Evolutionary conservation across 2,329 filamentous ascomycete genomes (phyloP).

Genomic region (Calonectria pseudoreteaudii): DNA sequence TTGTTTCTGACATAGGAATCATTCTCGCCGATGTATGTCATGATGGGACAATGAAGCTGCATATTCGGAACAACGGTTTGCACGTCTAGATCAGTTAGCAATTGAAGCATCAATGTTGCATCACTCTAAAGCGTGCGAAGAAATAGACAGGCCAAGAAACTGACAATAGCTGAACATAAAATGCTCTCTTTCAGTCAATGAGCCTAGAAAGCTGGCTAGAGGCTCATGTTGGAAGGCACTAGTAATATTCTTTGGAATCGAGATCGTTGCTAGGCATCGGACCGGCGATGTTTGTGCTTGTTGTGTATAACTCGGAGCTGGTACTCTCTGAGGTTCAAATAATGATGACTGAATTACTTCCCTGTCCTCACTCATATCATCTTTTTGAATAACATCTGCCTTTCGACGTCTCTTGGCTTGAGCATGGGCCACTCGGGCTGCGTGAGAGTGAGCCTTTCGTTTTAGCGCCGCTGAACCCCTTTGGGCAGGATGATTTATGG

Average conservation of each 20-base stretch:
- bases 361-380: neutral
- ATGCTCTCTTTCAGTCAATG: constrained; percentile 11
- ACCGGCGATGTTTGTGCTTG: neutral
- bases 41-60: constrained; percentile 19
- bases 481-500: constrained; percentile 11
- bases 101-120: neutral
- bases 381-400: neutral
- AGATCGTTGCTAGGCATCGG: neutral
- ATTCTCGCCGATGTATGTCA: constrained; percentile 9
- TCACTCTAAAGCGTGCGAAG: neutral
- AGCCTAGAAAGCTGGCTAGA: constrained; percentile 25
- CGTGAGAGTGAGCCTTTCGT: constrained; percentile 27
- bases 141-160: neutral
- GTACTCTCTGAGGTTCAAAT: neutral
- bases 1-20: constrained; percentile 11
- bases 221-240: constrained; percentile 28
- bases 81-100: constrained; percentile 13
- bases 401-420: constrained; percentile 18
- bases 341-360: neutral
- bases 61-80: constrained; percentile 21
- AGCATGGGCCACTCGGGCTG: constrained; percentile 26
- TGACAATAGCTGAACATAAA: constrained; percentile 30
- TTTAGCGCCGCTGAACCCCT: neutral
- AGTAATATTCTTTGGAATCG: neutral
- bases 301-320: too few relatives aligned